Percentiles rank a stretch among this genome's conserved stretches.
Evolutionary conservation across 106 monocot genomes (phyloP).

Genomic region (Agapanthus africanus): DNA sequence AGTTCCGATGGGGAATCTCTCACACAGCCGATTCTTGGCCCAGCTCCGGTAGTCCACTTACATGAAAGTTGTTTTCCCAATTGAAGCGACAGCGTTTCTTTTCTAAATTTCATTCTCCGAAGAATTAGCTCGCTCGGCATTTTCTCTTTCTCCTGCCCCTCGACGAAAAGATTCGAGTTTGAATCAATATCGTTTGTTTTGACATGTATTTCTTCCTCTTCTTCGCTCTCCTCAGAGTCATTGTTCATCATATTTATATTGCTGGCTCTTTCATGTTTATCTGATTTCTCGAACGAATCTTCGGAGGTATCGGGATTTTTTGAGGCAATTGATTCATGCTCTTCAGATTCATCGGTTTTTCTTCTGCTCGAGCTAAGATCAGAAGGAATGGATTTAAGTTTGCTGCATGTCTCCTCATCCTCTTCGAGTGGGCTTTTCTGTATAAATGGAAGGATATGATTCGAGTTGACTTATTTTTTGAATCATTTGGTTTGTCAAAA

Average conservation of each 20-base stretch:
- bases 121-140: conserved; percentile 47
- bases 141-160: too few species aligned
- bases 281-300: neutral
- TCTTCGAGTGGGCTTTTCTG: conserved; percentile 53
- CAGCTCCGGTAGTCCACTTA: conserved; percentile 77
- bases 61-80: conserved; percentile 53
- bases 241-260: neutral
- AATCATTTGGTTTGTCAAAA: neutral
- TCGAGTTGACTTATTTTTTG: neutral
- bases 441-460: neutral
- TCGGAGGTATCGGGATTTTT: neutral
- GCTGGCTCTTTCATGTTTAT: neutral
- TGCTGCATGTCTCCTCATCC: conserved; percentile 28
- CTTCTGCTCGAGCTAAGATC: neutral
- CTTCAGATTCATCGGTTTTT: neutral
- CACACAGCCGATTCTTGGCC: conserved; percentile 77
- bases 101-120: conserved; percentile 57
- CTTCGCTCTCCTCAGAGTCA: conserved; percentile 20
- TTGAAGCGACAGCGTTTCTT: conserved; percentile 45
- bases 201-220: too few species aligned
- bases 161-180: too few species aligned
- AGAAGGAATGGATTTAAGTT: conserved; percentile 6
- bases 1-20: conserved; percentile 79
- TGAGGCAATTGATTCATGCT: neutral
- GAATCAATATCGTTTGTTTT: too few species aligned